These are phyloP conservation scores for Hapsidospora chrysogenum DNA, from an alignment of 495 filamentous ascomycete species.

Conservation along the genomic window DNA sequence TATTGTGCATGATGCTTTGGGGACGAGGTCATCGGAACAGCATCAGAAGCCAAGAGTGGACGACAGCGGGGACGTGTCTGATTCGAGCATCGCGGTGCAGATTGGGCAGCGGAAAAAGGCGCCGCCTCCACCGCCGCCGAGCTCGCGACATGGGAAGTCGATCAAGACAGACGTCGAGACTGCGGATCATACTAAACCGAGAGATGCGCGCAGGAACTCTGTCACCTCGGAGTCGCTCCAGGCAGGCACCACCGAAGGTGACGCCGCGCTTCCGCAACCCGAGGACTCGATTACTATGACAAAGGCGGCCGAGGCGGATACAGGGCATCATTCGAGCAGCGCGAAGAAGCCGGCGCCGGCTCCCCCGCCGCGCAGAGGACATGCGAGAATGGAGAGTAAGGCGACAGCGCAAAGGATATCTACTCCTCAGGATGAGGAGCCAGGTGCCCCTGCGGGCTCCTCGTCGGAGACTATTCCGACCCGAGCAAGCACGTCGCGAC, in stretches of 20 bases:
- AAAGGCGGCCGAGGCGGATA: too few species aligned
- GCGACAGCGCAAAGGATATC: too few species aligned
- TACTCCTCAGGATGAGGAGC: constrained; percentile 9
- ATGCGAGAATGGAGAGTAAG: constrained; percentile 22
- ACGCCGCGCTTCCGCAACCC: too few species aligned
- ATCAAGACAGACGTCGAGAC: constrained; percentile 21
- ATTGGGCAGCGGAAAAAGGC: constrained; percentile 18
- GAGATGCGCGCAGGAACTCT: too few species aligned
- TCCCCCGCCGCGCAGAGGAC: constrained; percentile 27
- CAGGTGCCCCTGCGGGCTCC: constrained; percentile 18
- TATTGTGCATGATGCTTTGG: too few species aligned
- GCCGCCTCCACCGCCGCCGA: constrained; percentile 40
- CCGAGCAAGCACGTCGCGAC: constrained; percentile 20
- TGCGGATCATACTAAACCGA: too few species aligned
- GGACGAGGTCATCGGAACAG: too few species aligned
- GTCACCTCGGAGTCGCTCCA: too few species aligned
- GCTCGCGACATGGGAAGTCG: constrained; percentile 50
- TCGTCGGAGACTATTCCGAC: constrained; percentile 26
- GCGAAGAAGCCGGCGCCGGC: constrained; percentile 27
- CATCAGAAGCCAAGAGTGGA: too few species aligned
- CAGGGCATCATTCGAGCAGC: neutral
- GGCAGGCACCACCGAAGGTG: too few species aligned
- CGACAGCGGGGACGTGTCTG: neutral
- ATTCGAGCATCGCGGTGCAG: neutral
- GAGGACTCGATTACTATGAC: too few species aligned